These are phyloP conservation scores for Alternaria incomplexa DNA, from an alignment of 2,329 filamentous ascomycete species.

Conservation along the genomic window DNA sequence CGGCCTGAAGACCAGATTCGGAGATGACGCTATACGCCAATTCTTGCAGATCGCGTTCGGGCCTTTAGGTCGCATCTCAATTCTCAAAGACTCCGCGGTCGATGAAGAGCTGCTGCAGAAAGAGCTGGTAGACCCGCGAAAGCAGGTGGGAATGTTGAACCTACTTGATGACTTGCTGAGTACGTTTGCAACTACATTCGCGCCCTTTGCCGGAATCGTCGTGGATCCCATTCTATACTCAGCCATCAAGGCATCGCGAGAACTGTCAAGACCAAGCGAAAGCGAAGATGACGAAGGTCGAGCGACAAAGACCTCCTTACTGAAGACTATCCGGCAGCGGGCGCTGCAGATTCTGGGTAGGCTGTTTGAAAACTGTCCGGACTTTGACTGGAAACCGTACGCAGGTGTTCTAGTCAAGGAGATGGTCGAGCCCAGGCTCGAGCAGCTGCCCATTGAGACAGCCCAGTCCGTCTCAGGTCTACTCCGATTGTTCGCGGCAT, in stretches of 20 bases:
- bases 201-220: slow-evolving; percentile 70
- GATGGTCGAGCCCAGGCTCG: slow-evolving; percentile 76
- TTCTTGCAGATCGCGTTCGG: slow-evolving; percentile 86
- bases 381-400: slow-evolving; percentile 75
- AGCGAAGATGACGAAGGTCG: slow-evolving; percentile 33
- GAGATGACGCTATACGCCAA: slow-evolving; percentile 73
- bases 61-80: slow-evolving; percentile 65
- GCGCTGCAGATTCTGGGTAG: slow-evolving; percentile 83
- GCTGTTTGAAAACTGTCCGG: slow-evolving; percentile 75
- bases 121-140: slow-evolving; percentile 70
- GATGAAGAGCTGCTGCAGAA: slow-evolving; percentile 51
- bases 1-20: slow-evolving; percentile 75
- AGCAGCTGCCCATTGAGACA: slow-evolving; percentile 81
- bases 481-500: slow-evolving; percentile 79
- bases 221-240: slow-evolving; percentile 83
- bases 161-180: slow-evolving; percentile 88
- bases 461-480: slow-evolving; percentile 87
- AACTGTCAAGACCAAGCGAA: slow-evolving; percentile 33
- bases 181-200: slow-evolving; percentile 77
- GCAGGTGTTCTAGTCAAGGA: slow-evolving; percentile 74
- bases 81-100: slow-evolving; percentile 60
- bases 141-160: slow-evolving; percentile 89
- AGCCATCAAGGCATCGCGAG: slow-evolving; percentile 69
- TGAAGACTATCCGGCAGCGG: slow-evolving; percentile 70
- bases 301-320: slow-evolving; percentile 59